Percentiles rank a stretch among this genome's conserved stretches.
phyloP scores from a whole-genome alignment of 2,329 filamentous ascomycete genomes.

The Bimuria novae-zelandiae region DNA sequence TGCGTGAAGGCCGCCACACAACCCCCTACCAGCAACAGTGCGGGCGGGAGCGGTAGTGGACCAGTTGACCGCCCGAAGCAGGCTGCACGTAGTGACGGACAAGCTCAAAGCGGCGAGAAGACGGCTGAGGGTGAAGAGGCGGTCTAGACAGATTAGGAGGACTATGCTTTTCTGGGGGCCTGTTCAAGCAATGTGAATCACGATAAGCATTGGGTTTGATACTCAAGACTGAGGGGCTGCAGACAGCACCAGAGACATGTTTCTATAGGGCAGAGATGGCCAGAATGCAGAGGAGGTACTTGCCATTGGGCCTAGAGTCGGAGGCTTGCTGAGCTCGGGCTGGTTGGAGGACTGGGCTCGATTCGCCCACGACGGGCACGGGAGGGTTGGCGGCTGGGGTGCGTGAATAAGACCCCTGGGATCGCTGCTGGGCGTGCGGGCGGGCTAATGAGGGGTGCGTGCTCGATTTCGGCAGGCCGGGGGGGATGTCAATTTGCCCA shows the following conservation, averaged over 20 bases:
- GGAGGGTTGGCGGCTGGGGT: constrained; percentile 32
- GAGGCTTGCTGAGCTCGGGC: constrained; percentile 38
- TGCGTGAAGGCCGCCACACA: constrained; percentile 32
- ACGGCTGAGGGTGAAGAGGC: constrained; percentile 23
- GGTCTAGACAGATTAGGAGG: constrained; percentile 32
- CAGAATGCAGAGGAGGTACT: constrained; percentile 28
- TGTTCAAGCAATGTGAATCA: constrained; percentile 29
- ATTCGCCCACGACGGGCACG: constrained; percentile 16
- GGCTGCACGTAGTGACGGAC: constrained; percentile 36
- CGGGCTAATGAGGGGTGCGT: constrained; percentile 28
- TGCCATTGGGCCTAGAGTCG: constrained; percentile 30
- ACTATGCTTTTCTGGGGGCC: constrained; percentile 22
- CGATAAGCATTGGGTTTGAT: constrained; percentile 34
- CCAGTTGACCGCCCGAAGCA: constrained; percentile 24
- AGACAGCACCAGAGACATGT: constrained; percentile 34
- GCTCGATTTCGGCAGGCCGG: constrained; percentile 9
- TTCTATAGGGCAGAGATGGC: constrained; percentile 35
- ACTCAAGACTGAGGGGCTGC: constrained; percentile 27
- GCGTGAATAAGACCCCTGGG: constrained; percentile 17
- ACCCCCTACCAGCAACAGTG: no score
- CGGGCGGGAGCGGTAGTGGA: constrained; percentile 24
- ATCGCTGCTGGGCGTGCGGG: constrained; percentile 14
- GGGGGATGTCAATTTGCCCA: constrained; percentile 18
- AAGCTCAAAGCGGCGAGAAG: constrained; percentile 26
- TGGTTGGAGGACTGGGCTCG: constrained; percentile 30